Evolutionary conservation across 225 moss, liverwort and hornwort species (phyloP), one percentile per base, ranked within the genome.

Genomic region (Climacium dendroides): DNA sequence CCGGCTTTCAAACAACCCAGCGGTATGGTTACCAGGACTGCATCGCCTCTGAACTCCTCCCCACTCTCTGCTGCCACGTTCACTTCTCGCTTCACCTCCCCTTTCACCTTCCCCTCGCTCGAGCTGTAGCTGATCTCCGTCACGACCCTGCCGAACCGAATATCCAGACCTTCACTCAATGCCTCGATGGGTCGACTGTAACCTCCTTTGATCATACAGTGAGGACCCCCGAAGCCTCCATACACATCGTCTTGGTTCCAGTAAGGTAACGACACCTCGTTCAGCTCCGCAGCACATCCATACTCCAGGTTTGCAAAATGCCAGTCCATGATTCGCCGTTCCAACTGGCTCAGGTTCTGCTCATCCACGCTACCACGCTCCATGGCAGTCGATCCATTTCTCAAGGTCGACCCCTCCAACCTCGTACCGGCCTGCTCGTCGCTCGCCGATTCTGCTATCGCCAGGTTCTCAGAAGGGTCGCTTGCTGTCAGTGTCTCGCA

Each of bases 171-270:
- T 64, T 94, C 90, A 59, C 92, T 90, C 80, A 95, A 74, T 8
- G 93, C 94, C 74, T 95, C 95, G 15, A 95, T 89, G 18, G 92
- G 89, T 78, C 72, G 91, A 75, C 94, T 94, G 89, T 93, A 95
- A 22, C 95, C 95, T 83, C 92, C 94, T 87, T 86, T 92, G 41
- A 95, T 95, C 94, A 95, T 94, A 85, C 95, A 94, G 85, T 95
- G 95, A 78, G 94, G 92, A 35, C 95, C 95, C 3, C 94, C 95
- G 19, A 95, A 94, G 80, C 94, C 94, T 29, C 95, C 95, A 19
- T 95, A 95, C 5, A 95, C 93, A 85, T 95, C 95, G 82, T 95
- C 95, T 89, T 95, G 94, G 83, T 95, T 94, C 95, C 95, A 95
- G 34, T 94, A 95, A 37, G 93, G 95, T 48, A 95, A 87, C 20